A percentile compares a stretch with the other conserved stretches of the same genome.
phyloP scores from a whole-genome alignment of 169 alveolate species.

The Eimeria sp. region DNA sequence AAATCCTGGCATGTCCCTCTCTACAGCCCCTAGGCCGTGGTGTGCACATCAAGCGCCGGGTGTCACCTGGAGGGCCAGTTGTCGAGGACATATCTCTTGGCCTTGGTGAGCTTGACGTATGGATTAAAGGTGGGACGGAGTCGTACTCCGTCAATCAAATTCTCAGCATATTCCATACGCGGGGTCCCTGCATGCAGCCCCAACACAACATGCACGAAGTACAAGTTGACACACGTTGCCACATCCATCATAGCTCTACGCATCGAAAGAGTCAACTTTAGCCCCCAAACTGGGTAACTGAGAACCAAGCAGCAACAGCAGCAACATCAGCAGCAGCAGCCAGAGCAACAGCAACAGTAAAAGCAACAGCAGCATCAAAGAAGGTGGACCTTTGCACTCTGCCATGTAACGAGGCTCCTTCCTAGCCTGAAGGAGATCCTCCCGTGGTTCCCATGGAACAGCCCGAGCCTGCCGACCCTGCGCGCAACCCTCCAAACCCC shows the following conservation, averaged over 20 bases:
- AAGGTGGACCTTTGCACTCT: conserved; percentile 81
- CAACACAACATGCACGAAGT: not conserved
- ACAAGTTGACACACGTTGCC: not conserved
- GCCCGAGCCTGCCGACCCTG: conserved; percentile 91
- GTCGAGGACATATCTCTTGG: conserved; percentile 91
- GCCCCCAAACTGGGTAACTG: not conserved
- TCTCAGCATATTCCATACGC: conserved; percentile 91
- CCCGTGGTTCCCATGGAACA: conserved; percentile 91
- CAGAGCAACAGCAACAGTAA: not conserved
- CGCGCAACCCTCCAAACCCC: conserved; percentile 34
- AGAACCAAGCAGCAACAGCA: conserved; percentile 12
- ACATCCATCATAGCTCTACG: not conserved
- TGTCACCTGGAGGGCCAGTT: conserved; percentile 93
- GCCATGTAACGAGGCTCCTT: conserved; percentile 90
- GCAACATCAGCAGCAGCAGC: not conserved
- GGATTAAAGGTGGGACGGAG: conserved; percentile 93
- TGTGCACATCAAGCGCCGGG: not conserved
- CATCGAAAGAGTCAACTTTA: not conserved
- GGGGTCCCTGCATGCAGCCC: conserved; percentile 89
- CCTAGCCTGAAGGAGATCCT: conserved; percentile 86
- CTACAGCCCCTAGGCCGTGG: not conserved
- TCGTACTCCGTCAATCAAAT: conserved; percentile 91
- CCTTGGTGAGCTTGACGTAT: conserved; percentile 90
- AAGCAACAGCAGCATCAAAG: conserved; percentile 23
- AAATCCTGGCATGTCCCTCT: not conserved